Conservation (phyloP, 2,329 filamentous ascomycete genomes). For the Microascus cirrosus region DNA sequence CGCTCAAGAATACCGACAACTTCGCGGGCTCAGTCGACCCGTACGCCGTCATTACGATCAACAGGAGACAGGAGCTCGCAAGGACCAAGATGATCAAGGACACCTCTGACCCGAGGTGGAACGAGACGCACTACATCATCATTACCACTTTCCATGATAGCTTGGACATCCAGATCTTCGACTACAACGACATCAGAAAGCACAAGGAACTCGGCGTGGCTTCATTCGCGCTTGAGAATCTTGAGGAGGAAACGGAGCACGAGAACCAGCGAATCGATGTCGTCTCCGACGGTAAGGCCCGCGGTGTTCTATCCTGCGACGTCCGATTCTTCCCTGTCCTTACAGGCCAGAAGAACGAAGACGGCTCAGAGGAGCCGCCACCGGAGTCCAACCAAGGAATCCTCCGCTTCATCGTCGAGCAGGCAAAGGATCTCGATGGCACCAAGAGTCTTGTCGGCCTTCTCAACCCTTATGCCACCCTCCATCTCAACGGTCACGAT, state of each 20-base stretch:
- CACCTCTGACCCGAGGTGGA: conserved; percentile 82
- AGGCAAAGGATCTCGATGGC: conserved; percentile 90
- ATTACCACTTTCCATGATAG: conserved; percentile 83
- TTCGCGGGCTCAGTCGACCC: conserved; percentile 88
- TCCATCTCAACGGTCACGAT: conserved; percentile 87
- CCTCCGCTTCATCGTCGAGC: conserved; percentile 82
- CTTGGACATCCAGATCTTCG: conserved; percentile 74
- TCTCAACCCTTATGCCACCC: conserved; percentile 80
- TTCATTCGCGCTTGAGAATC: conserved; percentile 71
- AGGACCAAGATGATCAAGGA: conserved; percentile 83
- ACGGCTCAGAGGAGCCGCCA: conserved; percentile 68
- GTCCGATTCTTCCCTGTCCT: conserved; percentile 93
- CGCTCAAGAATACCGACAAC: conserved; percentile 90
- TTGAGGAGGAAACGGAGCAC: conserved; percentile 66
- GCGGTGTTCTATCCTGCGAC: conserved; percentile 70
- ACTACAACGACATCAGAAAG: conserved; percentile 93
- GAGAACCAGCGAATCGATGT: conserved; percentile 83
- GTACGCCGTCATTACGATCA: conserved; percentile 76
- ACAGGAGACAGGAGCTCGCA: conserved; percentile 68
- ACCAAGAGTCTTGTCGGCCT: conserved; percentile 84
- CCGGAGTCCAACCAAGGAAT: conserved; percentile 93
- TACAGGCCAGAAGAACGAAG: conserved; percentile 56
- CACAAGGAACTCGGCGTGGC: conserved; percentile 84
- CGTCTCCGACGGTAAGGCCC: conserved; percentile 69
- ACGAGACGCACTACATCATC: conserved; percentile 92